Evolutionary conservation across 768 basidiomycete species (phyloP), one percentile per base, ranked within the genome.

Genomic region (Hericium coralloides): DNA sequence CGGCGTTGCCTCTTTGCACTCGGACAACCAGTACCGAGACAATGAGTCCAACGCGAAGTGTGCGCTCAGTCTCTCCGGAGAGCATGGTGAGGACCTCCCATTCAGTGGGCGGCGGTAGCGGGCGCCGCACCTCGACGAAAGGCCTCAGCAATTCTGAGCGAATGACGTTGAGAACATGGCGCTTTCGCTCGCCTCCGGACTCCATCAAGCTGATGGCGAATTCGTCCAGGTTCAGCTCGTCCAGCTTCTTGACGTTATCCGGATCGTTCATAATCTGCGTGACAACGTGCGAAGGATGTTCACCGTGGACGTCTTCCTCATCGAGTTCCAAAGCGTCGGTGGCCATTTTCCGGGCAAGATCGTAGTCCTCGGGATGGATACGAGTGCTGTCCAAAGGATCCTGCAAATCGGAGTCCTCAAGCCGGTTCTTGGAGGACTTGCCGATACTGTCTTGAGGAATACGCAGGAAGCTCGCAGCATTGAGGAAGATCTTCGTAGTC

Each of bases 331-430:
- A 79, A 4, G 95, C 93, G 70, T 98, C 94, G 18, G 92, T 90
- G 38, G 95, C 95, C 94, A 99, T 97, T 76, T 98, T 98, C 38
- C 92, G 85, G 3, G 97, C 95, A 39, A 98, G 79, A 62, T 98
- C 95, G 67, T 98, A 99, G 71, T 99, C 97, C 68, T 95, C 92
- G 6, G 92, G 92, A 66, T 99, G 97, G 54, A 99, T 92, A 18
- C 97, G 89, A 38, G 95, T 98, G 66, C 85, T 85, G 66, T 99
- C 97, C 53, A 99, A 76, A 4, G 95, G 92, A 69, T 99, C 97
- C 9, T 86, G 82, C 55, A 82, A 78, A 48, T 89, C 87, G 39
- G 82, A 79, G 49, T 83, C 82, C 36, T 86, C 83, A 58, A 73
- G 71, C 52, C 79, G 77, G 38, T 79, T 78, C 70, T 89, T 89